These are phyloP conservation scores for Panaeolus cyanescens DNA, from an alignment of 768 basidiomycete species.

Conservation along the genomic window DNA sequence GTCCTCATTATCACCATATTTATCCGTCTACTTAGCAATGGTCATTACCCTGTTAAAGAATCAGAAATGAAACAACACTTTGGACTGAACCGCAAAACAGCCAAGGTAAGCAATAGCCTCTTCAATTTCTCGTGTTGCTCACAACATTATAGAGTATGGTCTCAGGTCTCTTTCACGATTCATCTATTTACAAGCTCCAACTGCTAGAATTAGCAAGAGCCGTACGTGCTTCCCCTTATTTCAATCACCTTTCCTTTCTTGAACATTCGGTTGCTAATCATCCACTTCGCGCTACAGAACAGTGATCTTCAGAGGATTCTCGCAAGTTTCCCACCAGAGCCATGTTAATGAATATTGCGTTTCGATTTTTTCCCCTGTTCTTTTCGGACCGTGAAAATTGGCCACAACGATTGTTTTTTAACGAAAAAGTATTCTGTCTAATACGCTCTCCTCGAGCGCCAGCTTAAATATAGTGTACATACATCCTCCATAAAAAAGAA, in stretches of 20 bases:
- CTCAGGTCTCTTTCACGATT: conserved; percentile 68
- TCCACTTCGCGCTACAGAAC: conserved; percentile 23
- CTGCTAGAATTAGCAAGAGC: conserved; percentile 70
- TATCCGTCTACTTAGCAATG: conserved; percentile 29
- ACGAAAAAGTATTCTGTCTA: no score
- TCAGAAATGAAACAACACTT: conserved; percentile 61
- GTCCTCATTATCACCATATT: not conserved
- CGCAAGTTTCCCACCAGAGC: conserved; percentile 5
- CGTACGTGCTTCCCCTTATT: conserved; percentile 39
- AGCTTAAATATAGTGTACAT: no score
- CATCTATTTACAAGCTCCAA: conserved; percentile 57
- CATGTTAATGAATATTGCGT: conserved; percentile 1
- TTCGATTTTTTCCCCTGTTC: not conserved
- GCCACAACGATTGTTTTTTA: no score
- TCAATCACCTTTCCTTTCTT: not conserved
- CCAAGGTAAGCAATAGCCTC: conserved; percentile 53
- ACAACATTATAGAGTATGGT: conserved; percentile 86
- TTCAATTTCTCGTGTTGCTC: not conserved
- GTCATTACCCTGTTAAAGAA: conserved; percentile 57
- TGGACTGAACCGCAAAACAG: conserved; percentile 76
- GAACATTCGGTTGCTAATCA: not conserved
- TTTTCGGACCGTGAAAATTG: no score
- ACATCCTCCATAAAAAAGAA: no score
- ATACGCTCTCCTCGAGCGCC: no score
- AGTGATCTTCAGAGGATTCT: conserved; percentile 26